phyloP scores from a whole-genome alignment of 2,329 filamentous ascomycete species.

The Dactylellina sp. region DNA sequence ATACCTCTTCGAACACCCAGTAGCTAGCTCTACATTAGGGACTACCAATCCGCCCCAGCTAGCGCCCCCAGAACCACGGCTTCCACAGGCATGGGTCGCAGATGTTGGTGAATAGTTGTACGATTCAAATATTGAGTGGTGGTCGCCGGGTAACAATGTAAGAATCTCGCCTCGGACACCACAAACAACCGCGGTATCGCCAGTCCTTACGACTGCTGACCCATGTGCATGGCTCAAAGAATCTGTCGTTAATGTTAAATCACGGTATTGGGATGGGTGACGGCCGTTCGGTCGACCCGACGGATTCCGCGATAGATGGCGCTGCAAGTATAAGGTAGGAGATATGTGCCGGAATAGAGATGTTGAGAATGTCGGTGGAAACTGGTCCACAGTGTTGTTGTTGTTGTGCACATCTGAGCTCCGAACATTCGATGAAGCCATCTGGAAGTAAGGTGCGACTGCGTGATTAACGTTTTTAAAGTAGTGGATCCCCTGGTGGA shows the following conservation, averaged over 20 bases:
- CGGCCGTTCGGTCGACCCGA: constrained; percentile 85
- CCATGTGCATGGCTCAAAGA: constrained; percentile 91
- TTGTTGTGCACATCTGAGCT: not conserved
- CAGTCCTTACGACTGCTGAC: constrained; percentile 85
- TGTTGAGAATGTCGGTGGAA: constrained; percentile 66
- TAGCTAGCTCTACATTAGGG: constrained; percentile 91
- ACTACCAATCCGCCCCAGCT: constrained; percentile 78
- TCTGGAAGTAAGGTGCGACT: not conserved
- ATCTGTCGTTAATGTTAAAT: constrained; percentile 81
- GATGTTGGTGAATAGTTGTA: constrained; percentile 62
- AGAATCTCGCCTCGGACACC: constrained; percentile 89
- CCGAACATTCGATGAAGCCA: constrained; percentile 1
- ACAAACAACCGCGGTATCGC: constrained; percentile 94
- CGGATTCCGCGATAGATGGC: constrained; percentile 75
- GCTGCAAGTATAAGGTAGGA: constrained; percentile 87
- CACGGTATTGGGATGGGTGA: constrained; percentile 74
- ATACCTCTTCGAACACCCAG: constrained; percentile 86
- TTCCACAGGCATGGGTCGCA: constrained; percentile 60
- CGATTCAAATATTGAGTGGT: constrained; percentile 61
- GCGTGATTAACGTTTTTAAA: no score
- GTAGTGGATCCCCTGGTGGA: no score
- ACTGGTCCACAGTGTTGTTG: not conserved
- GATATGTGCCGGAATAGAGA: constrained; percentile 89
- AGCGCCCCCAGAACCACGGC: constrained; percentile 61
- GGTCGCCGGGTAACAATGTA: constrained; percentile 77